Percentiles rank a stretch among this genome's conserved stretches.
Evolutionary conservation across 2,329 filamentous ascomycete species (phyloP).

Genomic region (Aspergillus sp.): DNA sequence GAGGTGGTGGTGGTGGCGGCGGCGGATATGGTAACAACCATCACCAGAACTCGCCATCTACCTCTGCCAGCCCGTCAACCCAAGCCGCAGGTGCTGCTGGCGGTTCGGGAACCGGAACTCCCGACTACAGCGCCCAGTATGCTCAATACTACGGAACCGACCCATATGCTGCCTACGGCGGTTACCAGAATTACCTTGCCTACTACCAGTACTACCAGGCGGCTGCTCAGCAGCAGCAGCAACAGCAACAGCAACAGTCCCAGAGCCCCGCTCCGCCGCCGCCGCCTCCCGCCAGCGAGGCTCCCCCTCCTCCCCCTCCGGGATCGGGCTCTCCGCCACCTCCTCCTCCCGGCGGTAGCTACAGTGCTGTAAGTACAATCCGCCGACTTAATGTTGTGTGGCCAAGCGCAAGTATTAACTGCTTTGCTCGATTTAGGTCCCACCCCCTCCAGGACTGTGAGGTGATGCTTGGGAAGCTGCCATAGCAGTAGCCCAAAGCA

Average conservation of each 20-base stretch:
- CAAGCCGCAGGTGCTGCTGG: conserved; percentile 41
- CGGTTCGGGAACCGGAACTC: conserved; percentile 30
- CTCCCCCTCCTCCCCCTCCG: conserved; percentile 61
- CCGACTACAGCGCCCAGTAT: conserved; percentile 79
- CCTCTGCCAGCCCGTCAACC: conserved; percentile 48
- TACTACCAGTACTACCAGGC: conserved; percentile 71
- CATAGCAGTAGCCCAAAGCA: background rate
- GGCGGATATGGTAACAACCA: conserved; percentile 39
- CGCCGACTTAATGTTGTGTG: background rate
- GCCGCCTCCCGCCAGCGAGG: conserved; percentile 58
- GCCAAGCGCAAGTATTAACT: background rate
- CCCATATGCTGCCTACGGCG: conserved; percentile 88
- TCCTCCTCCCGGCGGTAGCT: conserved; percentile 58
- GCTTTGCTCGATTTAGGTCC: conserved; percentile 13
- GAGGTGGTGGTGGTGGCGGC: conserved; percentile 35
- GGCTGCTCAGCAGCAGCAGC: conserved; percentile 52
- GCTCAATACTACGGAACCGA: conserved; percentile 78
- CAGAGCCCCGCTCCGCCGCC: conserved; percentile 57
- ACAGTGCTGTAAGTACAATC: conserved; percentile 59
- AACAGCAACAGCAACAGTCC: conserved; percentile 44
- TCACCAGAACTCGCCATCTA: conserved; percentile 44
- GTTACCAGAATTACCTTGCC: conserved; percentile 71
- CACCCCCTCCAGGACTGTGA: conserved; percentile 25
- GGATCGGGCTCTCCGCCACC: conserved; percentile 59
- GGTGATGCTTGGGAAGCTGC: background rate